Percentiles rank a stretch among this genome's conserved stretches.
Conservation (phyloP, 441 rosid genomes). For the Iberis amara region DNA sequence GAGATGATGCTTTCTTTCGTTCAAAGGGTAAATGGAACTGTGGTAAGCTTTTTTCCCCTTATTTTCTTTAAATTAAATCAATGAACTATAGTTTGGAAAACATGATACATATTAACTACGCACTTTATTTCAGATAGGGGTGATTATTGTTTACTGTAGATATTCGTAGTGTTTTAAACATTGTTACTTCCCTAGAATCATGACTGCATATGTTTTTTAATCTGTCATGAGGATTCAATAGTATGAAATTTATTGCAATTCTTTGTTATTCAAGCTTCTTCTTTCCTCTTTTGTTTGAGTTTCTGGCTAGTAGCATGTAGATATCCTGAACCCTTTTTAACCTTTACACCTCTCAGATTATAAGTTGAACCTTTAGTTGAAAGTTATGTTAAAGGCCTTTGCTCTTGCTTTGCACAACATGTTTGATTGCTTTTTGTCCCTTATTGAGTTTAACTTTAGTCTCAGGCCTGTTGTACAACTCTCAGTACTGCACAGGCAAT, state of each 20-base stretch:
- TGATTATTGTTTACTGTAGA: constrained; percentile 7
- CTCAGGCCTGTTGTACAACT: constrained; percentile 32
- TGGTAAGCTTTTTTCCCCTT: constrained; percentile 47
- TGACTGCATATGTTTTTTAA: constrained; percentile 8
- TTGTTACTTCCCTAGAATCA: constrained; percentile 17
- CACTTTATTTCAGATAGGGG: constrained; percentile 9
- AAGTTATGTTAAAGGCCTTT: constrained; percentile 6
- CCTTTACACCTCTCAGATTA: constrained; percentile 6
- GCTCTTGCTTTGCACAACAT: constrained; percentile 16
- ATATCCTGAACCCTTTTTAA: no score
- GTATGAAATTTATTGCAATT: constrained; percentile 7
- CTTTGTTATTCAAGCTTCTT: no score
- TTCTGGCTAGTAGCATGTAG: no score
- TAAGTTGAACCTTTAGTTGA: constrained; percentile 14
- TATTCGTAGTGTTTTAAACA: constrained; percentile 11
- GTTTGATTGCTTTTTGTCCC: constrained; percentile 32
- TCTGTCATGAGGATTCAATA: constrained; percentile 9
- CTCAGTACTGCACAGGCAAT: constrained; percentile 30
- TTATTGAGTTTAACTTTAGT: constrained; percentile 32
- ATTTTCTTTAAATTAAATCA: constrained; percentile 13
- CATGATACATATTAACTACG: constrained; percentile 10
- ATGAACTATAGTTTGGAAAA: constrained; percentile 12
- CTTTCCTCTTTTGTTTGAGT: no score
- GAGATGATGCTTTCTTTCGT: constrained; percentile 80
- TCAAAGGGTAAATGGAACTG: constrained; percentile 88